A percentile compares a stretch with the other conserved stretches of the same genome.
phyloP scores from a whole-genome alignment of 2,329 filamentous ascomycete genomes.

The Phaeosphaeria sp. region DNA sequence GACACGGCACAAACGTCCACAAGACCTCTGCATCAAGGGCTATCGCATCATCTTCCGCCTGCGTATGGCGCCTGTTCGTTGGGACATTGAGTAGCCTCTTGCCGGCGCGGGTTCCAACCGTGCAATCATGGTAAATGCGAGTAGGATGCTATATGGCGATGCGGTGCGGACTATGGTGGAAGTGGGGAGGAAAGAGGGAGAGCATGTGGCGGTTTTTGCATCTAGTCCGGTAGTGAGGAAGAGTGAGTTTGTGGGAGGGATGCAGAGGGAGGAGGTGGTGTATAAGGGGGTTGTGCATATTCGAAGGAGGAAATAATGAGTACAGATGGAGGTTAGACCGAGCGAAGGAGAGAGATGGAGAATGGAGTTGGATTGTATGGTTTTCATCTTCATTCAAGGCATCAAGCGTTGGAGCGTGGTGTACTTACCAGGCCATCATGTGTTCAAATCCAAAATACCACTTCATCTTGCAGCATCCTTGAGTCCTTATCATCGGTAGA shows the following conservation, averaged over 20 bases:
- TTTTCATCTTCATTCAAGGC: no score
- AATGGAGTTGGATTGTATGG: background rate
- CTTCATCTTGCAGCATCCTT: no score
- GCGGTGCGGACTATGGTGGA: constrained; percentile 13
- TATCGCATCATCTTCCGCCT: constrained; percentile 30
- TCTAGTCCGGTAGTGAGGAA: constrained; percentile 20
- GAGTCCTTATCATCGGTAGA: no score
- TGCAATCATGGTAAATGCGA: constrained; percentile 24
- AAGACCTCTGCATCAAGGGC: constrained; percentile 27
- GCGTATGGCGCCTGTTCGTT: constrained; percentile 22
- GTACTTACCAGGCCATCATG: no score
- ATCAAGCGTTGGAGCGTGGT: no score
- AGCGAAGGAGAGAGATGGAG: no score
- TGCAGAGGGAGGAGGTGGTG: constrained; percentile 19
- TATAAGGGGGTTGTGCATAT: constrained; percentile 21
- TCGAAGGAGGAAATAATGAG: background rate
- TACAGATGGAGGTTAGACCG: no score
- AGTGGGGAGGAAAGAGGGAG: constrained; percentile 11
- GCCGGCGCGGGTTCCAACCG: constrained; percentile 14
- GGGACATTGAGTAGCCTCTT: constrained; percentile 21
- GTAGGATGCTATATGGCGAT: constrained; percentile 20
- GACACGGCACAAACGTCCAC: constrained; percentile 15
- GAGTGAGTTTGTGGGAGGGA: constrained; percentile 7
- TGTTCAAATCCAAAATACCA: no score
- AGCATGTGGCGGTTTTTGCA: constrained; percentile 21